Percentiles rank a stretch among this genome's conserved stretches.
Conservation (phyloP, 495 filamentous ascomycete species). For the Penicillium crystallinum region DNA sequence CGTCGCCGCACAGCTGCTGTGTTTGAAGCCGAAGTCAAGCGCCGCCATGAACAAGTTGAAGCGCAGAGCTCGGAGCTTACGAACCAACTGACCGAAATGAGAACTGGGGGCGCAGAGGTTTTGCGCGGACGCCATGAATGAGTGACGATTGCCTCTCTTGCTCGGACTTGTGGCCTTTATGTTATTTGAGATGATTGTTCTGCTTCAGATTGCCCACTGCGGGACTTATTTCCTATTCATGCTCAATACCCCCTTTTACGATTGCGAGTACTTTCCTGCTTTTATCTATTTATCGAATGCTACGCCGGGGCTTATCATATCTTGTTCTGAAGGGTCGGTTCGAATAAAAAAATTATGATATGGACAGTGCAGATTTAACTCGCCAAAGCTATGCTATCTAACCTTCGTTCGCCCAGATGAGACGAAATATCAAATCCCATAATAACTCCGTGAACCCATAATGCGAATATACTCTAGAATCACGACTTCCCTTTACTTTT, state of each 20-base stretch:
- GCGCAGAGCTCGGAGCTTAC: slow-evolving; percentile 33
- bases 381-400: slow-evolving; percentile 6
- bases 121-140: slow-evolving; percentile 34
- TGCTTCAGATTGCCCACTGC: slow-evolving; percentile 1
- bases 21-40: slow-evolving; percentile 65
- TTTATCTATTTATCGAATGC: background rate
- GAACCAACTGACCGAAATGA: slow-evolving; percentile 39
- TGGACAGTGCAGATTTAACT: slow-evolving; percentile 10
- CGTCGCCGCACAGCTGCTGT: slow-evolving; percentile 58
- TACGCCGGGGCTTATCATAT: background rate
- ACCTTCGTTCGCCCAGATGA: slow-evolving; percentile 15
- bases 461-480: slow-evolving; percentile 5
- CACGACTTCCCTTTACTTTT: background rate
- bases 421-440: slow-evolving; percentile 5
- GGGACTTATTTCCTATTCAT: slow-evolving; percentile 1
- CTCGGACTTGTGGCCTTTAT: background rate
- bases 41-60: slow-evolving; percentile 42
- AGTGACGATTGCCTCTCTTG: slow-evolving; percentile 2
- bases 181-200: slow-evolving; percentile 5
- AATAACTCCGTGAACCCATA: slow-evolving; percentile 11
- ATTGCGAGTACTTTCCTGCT: background rate
- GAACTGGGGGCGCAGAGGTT: slow-evolving; percentile 38
- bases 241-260: slow-evolving; percentile 17
- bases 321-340: background rate
- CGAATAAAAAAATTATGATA: slow-evolving; percentile 15